phyloP scores from a whole-genome alignment of 108 stramenopile species.

The Cylindrotheca closterium region DNA sequence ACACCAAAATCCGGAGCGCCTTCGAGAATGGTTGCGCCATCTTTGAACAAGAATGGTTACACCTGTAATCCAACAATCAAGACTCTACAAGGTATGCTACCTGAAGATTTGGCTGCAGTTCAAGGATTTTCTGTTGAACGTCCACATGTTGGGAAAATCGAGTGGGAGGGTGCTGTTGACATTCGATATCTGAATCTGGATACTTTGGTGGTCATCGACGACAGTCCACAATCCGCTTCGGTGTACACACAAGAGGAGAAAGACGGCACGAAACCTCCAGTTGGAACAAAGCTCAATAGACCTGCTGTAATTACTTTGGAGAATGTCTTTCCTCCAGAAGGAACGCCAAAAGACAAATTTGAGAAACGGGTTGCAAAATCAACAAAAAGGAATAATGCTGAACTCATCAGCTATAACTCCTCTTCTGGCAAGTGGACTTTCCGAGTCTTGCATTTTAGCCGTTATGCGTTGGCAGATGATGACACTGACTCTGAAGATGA shows the following conservation, averaged over 20 bases:
- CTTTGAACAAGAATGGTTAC: slow-evolving; percentile 82
- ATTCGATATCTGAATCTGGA: slow-evolving; percentile 86
- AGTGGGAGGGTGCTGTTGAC: slow-evolving; percentile 94
- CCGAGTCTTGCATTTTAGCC: slow-evolving; percentile 90
- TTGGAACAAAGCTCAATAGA: slow-evolving; percentile 86
- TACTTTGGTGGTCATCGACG: slow-evolving; percentile 70
- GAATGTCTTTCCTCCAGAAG: slow-evolving; percentile 65
- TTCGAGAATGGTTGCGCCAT: slow-evolving; percentile 42
- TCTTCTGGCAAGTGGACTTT: slow-evolving; percentile 86
- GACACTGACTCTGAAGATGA: slow-evolving; percentile 66
- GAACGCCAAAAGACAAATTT: slow-evolving; percentile 59
- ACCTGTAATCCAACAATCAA: slow-evolving; percentile 66
- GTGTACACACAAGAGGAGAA: slow-evolving; percentile 85
- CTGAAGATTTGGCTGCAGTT: slow-evolving; percentile 91
- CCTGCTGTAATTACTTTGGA: slow-evolving; percentile 86
- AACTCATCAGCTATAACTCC: slow-evolving; percentile 78
- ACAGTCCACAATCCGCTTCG: slow-evolving; percentile 59
- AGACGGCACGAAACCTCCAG: slow-evolving; percentile 69
- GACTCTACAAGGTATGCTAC: slow-evolving; percentile 58
- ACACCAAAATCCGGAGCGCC: slow-evolving; percentile 1
- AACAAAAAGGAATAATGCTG: slow-evolving; percentile 71
- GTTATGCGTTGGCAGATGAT: slow-evolving; percentile 84
- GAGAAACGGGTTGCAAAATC: slow-evolving; percentile 51
- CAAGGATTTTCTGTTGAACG: slow-evolving; percentile 70
- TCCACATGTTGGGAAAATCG: slow-evolving; percentile 77